These are phyloP conservation scores for Nakazawaea ishiwadae DNA, from an alignment of 805 yeast genomes.

Conservation along the genomic window DNA sequence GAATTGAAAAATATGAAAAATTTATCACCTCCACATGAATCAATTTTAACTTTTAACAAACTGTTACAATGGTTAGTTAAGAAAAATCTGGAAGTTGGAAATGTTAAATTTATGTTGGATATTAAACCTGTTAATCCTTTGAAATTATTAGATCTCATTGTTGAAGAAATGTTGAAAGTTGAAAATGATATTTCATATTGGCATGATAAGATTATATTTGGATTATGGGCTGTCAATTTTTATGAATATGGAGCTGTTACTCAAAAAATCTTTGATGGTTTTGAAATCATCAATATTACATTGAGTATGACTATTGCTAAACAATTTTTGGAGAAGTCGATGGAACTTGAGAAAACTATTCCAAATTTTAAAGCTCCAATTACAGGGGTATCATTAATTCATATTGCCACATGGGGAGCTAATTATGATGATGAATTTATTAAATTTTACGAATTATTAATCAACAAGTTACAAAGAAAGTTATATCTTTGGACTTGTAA, in stretches of 20 bases:
- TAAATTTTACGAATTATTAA: constrained; percentile 7
- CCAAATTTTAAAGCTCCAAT: constrained; percentile 4
- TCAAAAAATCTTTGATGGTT: constrained; percentile 17
- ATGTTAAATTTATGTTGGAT: constrained; percentile 36
- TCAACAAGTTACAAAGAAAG: constrained; percentile 2
- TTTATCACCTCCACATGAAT: constrained; percentile 24
- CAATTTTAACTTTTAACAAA: constrained; percentile 27
- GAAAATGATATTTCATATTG: constrained; percentile 21
- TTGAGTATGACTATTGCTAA: constrained; percentile 20
- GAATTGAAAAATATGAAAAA: constrained; percentile 25
- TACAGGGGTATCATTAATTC: constrained; percentile 7
- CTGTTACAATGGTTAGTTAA: constrained; percentile 32
- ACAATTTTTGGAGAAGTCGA: constrained; percentile 15
- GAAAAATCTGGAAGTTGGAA: constrained; percentile 35
- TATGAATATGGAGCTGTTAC: constrained; percentile 22
- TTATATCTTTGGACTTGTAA: constrained; percentile 13
- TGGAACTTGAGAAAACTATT: background rate
- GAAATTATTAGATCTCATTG: constrained; percentile 20
- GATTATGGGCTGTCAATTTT: constrained; percentile 29
- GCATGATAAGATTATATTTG: constrained; percentile 29
- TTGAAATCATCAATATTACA: constrained; percentile 26
- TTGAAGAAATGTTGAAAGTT: constrained; percentile 17
- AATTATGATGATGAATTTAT: constrained; percentile 7
- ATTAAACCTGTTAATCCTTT: constrained; percentile 26
- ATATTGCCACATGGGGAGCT: constrained; percentile 9